These are phyloP conservation scores for Penicillium sp. DNA, from an alignment of 2,329 filamentous ascomycete genomes.

Conservation along the genomic window DNA sequence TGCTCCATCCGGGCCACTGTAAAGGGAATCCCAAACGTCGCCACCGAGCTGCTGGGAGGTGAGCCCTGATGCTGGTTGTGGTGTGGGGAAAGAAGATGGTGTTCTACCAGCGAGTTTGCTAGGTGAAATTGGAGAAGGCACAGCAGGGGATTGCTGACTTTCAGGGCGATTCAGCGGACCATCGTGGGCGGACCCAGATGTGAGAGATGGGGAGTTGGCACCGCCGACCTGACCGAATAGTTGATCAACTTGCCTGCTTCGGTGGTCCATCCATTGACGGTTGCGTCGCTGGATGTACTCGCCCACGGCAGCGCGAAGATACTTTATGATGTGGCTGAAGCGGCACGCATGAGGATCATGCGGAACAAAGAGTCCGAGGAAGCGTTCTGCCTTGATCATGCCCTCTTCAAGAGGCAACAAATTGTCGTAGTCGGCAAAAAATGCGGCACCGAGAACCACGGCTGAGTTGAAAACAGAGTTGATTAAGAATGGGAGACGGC, in stretches of 20 bases:
- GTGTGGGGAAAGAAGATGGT: slow-evolving; percentile 13
- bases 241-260: slow-evolving; percentile 42
- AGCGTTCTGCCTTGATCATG: slow-evolving; percentile 35
- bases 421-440: slow-evolving; percentile 48
- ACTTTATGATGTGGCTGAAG: slow-evolving; percentile 39
- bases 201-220: slow-evolving; percentile 8
- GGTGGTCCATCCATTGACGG: slow-evolving; percentile 40
- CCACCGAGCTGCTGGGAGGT: slow-evolving; percentile 14
- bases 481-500: slow-evolving; percentile 47
- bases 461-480: slow-evolving; percentile 50
- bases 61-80: slow-evolving; percentile 14
- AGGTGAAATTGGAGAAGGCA: slow-evolving; percentile 25
- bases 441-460: slow-evolving; percentile 46
- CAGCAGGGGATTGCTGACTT: slow-evolving; percentile 12
- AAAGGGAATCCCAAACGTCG: slow-evolving; percentile 33
- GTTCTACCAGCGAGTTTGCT: slow-evolving; percentile 16
- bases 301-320: slow-evolving; percentile 39
- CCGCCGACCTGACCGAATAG: slow-evolving; percentile 41
- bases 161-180: neutral
- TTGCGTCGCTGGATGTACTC: slow-evolving; percentile 40
- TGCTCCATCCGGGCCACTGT: slow-evolving; percentile 17
- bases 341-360: slow-evolving; percentile 39
- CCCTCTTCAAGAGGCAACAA: slow-evolving; percentile 35
- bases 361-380: slow-evolving; percentile 34
- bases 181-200: slow-evolving; percentile 6